A percentile compares a stretch with the other conserved stretches of the same genome.
phyloP scores from a whole-genome alignment of 108 stramenopile genomes.

The Fragilariopsis cylindrus region DNA sequence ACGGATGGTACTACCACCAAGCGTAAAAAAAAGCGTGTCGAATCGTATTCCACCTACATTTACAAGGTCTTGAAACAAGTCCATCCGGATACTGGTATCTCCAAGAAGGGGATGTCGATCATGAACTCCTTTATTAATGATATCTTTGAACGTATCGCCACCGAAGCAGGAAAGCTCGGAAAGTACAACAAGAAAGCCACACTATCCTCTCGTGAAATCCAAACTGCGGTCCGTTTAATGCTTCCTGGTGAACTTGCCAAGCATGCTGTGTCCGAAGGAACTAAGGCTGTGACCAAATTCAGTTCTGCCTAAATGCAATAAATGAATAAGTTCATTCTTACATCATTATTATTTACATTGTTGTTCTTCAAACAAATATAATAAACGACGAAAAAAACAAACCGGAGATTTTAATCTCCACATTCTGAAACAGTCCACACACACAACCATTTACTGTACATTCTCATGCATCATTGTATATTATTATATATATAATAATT shows the following conservation, averaged over 20 bases:
- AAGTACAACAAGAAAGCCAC: constrained; percentile 95
- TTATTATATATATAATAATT: no score
- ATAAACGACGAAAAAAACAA: no score
- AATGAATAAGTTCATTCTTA: no score
- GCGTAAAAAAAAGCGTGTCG: constrained; percentile 75
- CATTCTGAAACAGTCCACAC: no score
- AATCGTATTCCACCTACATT: constrained; percentile 90
- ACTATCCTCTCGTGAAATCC: constrained; percentile 87
- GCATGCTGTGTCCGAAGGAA: constrained; percentile 85
- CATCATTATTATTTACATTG: no score
- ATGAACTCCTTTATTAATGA: constrained; percentile 96
- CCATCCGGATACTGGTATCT: constrained; percentile 87
- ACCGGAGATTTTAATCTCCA: no score
- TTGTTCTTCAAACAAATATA: no score
- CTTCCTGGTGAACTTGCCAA: constrained; percentile 94
- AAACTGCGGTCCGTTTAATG: constrained; percentile 90
- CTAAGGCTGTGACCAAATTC: constrained; percentile 42
- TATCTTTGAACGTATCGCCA: constrained; percentile 91
- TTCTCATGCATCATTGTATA: no score
- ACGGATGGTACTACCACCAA: not conserved
- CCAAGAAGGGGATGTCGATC: constrained; percentile 92
- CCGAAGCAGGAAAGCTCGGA: constrained; percentile 86
- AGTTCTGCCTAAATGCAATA: not conserved
- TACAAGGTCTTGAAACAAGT: constrained; percentile 93
- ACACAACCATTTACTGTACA: no score